Evolutionary conservation across 2,329 filamentous ascomycete genomes (phyloP).

Genomic region (Aspergillus sp.): DNA sequence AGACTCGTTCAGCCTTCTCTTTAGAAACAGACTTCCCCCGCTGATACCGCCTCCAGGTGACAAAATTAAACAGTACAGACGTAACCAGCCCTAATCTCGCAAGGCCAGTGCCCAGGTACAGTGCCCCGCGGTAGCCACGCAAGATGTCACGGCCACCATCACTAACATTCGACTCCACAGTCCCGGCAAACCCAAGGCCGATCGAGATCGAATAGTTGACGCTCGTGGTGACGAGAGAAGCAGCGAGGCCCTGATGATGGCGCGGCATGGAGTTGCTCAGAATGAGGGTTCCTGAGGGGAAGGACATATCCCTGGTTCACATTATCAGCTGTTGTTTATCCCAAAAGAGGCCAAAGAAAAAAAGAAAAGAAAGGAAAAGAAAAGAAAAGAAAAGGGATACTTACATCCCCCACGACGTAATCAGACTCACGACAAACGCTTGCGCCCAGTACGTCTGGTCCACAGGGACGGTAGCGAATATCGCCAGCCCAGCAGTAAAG

Average conservation of each 20-base stretch:
- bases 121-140: constrained; percentile 41
- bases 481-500: no score
- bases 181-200: constrained; percentile 66
- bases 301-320: constrained; percentile 57
- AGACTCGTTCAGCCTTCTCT: no score
- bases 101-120: constrained; percentile 41
- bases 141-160: constrained; percentile 35
- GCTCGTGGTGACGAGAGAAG: constrained; percentile 61
- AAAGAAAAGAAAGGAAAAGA: no score
- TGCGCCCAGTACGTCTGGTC: background rate
- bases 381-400: no score
- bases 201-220: constrained; percentile 70
- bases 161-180: constrained; percentile 55
- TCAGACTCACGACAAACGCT: background rate
- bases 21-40: no score
- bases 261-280: constrained; percentile 54
- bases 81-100: constrained; percentile 8
- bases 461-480: background rate
- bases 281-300: constrained; percentile 63
- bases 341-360: no score
- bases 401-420: constrained; percentile 33
- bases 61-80: no score
- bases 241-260: constrained; percentile 53
- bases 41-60: no score
- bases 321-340: no score